These are phyloP conservation scores for Fusarium sp. DNA, from an alignment of 2,329 filamentous ascomycete species.

Conservation along the genomic window DNA sequence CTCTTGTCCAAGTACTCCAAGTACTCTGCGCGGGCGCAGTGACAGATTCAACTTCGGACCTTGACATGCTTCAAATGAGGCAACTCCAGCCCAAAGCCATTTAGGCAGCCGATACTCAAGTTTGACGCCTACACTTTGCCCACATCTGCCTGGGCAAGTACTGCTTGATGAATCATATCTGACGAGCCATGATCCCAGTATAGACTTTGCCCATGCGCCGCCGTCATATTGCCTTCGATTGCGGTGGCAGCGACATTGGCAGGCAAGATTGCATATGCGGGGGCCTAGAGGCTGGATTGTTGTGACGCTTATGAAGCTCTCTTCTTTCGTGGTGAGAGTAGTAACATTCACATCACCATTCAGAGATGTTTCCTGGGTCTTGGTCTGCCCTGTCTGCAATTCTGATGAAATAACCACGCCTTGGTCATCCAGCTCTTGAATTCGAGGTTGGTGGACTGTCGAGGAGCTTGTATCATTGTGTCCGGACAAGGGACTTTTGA, in stretches of 20 bases:
- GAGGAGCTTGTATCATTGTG: no score
- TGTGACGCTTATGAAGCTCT: neutral
- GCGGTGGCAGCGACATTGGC: constrained; percentile 24
- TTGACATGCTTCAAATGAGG: neutral
- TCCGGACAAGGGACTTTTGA: no score
- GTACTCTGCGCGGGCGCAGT: constrained; percentile 1
- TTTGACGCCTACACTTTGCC: fast-evolving
- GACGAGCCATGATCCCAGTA: constrained; percentile 12
- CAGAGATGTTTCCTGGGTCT: no score
- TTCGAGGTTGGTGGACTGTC: fast-evolving
- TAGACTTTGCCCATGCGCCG: neutral
- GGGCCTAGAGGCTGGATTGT: neutral
- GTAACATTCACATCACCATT: no score
- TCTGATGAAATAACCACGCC: fast-evolving
- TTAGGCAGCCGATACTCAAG: constrained; percentile 9
- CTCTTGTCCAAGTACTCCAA: fast-evolving
- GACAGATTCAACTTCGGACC: neutral
- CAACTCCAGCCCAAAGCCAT: constrained; percentile 26
- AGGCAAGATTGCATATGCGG: neutral
- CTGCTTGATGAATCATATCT: neutral
- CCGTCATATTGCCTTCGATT: neutral
- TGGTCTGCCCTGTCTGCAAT: no score
- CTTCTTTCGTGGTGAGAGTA: neutral
- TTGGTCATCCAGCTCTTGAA: neutral
- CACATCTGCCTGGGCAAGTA: fast-evolving